Evolutionary conservation across 2,329 filamentous ascomycete species (phyloP), one percentile per base, ranked within the genome.

Genomic region (Fusarium floridanum): DNA sequence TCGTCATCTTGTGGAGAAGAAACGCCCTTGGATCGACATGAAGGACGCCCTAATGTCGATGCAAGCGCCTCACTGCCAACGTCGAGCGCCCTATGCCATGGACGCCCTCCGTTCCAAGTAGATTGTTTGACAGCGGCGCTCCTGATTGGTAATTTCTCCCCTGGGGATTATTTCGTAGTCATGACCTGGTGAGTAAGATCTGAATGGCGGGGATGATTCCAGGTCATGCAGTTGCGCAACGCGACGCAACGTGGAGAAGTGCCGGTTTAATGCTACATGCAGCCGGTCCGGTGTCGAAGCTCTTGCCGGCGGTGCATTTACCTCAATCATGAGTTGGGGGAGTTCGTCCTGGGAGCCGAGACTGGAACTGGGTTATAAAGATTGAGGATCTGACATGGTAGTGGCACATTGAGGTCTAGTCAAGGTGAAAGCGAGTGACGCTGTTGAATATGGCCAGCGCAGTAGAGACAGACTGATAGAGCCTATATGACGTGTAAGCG

Each of bases 371-470:
- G 3, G 22, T 24, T 24, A 12, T 8, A 24, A 12, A 22, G n/a
- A 10, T 43, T 6, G 9, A 43, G 20, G 41, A 43, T 20, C 10
- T 43, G 10, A 22, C 11, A 20, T 43, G n/a, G n/a, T 8, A 39
- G 37, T 39, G n/a, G n/a, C 41, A 43, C 6, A 11, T 6, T 11
- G 20, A 22, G 11, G 41, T 22, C n/a, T 12, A 43, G 41, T 43
- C n/a, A 43, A 43, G 8, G 20, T 14, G 41, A 7, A 12, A 17
- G 41, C 5, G 74, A 0, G 80, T 81, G 50, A 82, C 76, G 69
- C 80, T 81, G 64, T 82, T 82, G 67, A 82, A 82, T 75, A 82
- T 56, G 53, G 29, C 53, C n/a, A 56, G 20, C 4, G 22, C 29
- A 5, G 53, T 36, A 56, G 53, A 36, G 6, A 56, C 29, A 32